Evolutionary conservation across 495 filamentous ascomycete species (phyloP), one percentile per base, ranked within the genome.

Genomic region (Parmelia sp.): DNA sequence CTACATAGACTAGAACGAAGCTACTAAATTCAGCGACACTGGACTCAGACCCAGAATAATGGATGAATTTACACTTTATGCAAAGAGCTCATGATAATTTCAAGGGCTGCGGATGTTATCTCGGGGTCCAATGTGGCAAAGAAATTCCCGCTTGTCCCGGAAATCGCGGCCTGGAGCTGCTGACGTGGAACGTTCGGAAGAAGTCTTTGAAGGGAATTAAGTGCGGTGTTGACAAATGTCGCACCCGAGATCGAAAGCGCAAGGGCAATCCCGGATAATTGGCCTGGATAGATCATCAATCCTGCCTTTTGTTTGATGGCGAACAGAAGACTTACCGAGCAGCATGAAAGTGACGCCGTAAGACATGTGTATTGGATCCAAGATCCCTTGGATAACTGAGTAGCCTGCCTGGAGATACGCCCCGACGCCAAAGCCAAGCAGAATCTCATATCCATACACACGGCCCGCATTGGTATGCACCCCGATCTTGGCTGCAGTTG

Each of bases 371-470:
- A 27, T 2, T 8, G 21, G 51, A 37, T 36, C 63, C 15, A 79
- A 75, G 8, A 76, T 77, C 14, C 79, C 78, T 64, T 83, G 79
- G 6, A 78, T 78, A 29, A 88, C 80, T 1, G 79, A 74, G 69
- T 79, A 85, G 8, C 72, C 74, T 3, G 79, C 75, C 70, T 86
- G 83, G 9, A 51, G 27, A 60, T 75, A 81, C 6, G 74, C 62
- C 14, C 84, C 84, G 19, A 64, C 68, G 1, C 86, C 86, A 42
- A 85, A 58, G 15, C 77, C 84, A 19, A 83, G 67, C 15, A 88
- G 59, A 7, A 83, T 70, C 15, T 69, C 73, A 61, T 80, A 80
- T 40, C 84, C 85, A 71, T 87, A 87, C 25, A 87, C 77, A 14
- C 63, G 64, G 8, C 69, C 72, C 1, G 70, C n/a, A n/a, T n/a